These are phyloP conservation scores for Nitzschia palea DNA, from an alignment of 108 stramenopile genomes.

Conservation along the genomic window DNA sequence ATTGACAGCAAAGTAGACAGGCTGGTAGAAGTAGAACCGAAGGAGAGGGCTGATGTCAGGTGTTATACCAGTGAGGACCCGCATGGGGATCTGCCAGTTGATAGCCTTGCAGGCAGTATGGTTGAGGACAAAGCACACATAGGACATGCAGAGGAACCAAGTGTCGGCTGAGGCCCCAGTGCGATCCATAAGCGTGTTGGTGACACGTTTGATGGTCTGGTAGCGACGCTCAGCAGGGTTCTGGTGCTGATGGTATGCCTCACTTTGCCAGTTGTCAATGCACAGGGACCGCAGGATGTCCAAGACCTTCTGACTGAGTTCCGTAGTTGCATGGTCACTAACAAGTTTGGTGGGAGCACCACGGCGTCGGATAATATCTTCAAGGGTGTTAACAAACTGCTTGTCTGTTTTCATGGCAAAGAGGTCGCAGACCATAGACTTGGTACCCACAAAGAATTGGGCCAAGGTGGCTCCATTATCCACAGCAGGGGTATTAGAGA, in stretches of 20 bases:
- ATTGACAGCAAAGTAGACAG: constrained; percentile 14
- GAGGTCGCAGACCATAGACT: neutral
- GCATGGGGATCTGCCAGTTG: neutral
- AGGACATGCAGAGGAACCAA: constrained; percentile 27
- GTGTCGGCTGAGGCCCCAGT: constrained; percentile 15
- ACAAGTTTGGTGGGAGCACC: constrained; percentile 12
- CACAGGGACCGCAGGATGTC: constrained; percentile 5
- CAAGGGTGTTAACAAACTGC: constrained; percentile 24
- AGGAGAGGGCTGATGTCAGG: constrained; percentile 27
- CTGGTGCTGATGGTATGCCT: constrained; percentile 37
- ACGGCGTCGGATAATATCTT: constrained; percentile 29
- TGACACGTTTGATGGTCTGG: constrained; percentile 16
- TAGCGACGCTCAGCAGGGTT: constrained; percentile 32
- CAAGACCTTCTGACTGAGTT: constrained; percentile 3
- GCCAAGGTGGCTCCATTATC: neutral
- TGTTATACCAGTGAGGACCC: neutral
- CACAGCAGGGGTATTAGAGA: constrained; percentile 18
- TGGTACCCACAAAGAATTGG: neutral
- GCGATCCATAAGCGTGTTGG: constrained; percentile 20
- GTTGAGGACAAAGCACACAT: constrained; percentile 19
- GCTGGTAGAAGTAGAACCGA: constrained; percentile 18
- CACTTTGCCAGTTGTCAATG: constrained; percentile 15
- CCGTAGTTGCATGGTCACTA: constrained; percentile 7
- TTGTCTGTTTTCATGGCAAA: neutral
- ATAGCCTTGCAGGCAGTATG: constrained; percentile 7